Evolutionary conservation across 2,329 filamentous ascomycete genomes (phyloP), one percentile per base, ranked within the genome.

Genomic region (Clonostachys byssicola): DNA sequence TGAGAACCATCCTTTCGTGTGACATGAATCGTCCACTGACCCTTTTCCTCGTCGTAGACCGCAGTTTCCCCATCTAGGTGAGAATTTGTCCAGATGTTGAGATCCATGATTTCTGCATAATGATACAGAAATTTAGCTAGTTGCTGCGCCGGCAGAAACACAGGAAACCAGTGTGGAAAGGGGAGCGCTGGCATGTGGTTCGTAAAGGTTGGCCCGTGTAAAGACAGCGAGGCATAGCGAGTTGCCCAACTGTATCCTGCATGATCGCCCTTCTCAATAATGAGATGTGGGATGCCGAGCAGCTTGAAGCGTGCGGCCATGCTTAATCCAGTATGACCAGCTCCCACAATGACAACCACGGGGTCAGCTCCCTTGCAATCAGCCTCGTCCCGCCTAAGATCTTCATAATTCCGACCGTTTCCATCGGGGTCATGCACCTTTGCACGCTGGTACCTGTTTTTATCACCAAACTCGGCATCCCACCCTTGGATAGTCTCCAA

Each of bases 131-230:
- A 87, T 45, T 83, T 78, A 3, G 73, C 83, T 0, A 85, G 67
- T 54, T 86, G 86, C 60, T 86, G 81, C 53, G 85, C 85, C 5
- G 83, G 83, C 0, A 82, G 86, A 61, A 84, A 87, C 17, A 84
- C 61, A 1, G 83, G 82, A 81, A 82, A 86, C 51, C 70, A 73
- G 1, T 73, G 59, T 0, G 82, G 82, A 53, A 85, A 86, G 0
- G 69, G 35, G 5, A 86, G 56, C 57, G 84, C 86, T 0, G 83
- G 79, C 62, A 85, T 64, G 56, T 79, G 73, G 44, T 77, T 74
- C 50, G 69, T 74, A 69, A 72, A 83, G 14, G 85, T 75, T 0
- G 83, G 81, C 53, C 86, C 82, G 56, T 87, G 83, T 1, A 85
- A 73, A 0, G 85, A 70, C 7, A 75, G 70, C 45, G 73, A 68